Evolutionary conservation across 169 alveolate species (phyloP).

Genomic region (Miamiensis avidus): DNA sequence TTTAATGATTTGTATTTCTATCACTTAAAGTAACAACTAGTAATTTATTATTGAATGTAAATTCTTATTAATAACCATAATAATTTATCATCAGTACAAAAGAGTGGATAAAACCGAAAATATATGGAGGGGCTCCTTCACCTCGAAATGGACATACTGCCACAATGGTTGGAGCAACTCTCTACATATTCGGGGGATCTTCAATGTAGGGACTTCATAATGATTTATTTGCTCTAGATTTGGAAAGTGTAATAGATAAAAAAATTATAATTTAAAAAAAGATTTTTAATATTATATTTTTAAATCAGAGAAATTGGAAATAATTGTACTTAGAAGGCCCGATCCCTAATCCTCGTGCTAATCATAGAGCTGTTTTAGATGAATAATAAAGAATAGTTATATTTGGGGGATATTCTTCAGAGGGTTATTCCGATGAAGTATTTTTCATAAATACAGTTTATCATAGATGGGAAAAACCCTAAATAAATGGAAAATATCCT

Average conservation of each 20-base stretch:
- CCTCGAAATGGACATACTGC: conserved; percentile 48
- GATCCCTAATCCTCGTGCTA: conserved; percentile 37
- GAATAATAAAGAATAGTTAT: conserved; percentile 33
- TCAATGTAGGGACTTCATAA: conserved; percentile 10
- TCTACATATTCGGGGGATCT: conserved; percentile 39
- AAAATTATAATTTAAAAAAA: not conserved
- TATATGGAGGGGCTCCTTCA: conserved; percentile 41
- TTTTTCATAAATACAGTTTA: conserved; percentile 46
- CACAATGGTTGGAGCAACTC: conserved; percentile 27
- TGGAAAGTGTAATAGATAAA: not conserved
- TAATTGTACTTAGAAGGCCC: conserved; percentile 36
- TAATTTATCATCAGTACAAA: conserved; percentile 16
- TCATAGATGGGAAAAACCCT: conserved; percentile 47
- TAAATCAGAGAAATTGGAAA: conserved; percentile 41
- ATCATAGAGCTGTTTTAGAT: conserved; percentile 44
- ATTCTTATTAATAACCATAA: too few species aligned
- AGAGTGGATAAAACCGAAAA: conserved; percentile 22
- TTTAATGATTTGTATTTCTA: conserved; percentile 38
- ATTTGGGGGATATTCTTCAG: conserved; percentile 55
- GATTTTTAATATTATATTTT: not conserved
- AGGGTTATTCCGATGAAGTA: conserved; percentile 54
- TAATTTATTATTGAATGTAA: too few species aligned
- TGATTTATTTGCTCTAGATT: conserved; percentile 32
- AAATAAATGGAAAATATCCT: conserved; percentile 36
- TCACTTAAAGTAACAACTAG: conserved; percentile 14